Percentiles rank a stretch among this genome's conserved stretches.
Evolutionary conservation across 805 yeast species (phyloP).

Genomic region (Myxozyma sirexii): DNA sequence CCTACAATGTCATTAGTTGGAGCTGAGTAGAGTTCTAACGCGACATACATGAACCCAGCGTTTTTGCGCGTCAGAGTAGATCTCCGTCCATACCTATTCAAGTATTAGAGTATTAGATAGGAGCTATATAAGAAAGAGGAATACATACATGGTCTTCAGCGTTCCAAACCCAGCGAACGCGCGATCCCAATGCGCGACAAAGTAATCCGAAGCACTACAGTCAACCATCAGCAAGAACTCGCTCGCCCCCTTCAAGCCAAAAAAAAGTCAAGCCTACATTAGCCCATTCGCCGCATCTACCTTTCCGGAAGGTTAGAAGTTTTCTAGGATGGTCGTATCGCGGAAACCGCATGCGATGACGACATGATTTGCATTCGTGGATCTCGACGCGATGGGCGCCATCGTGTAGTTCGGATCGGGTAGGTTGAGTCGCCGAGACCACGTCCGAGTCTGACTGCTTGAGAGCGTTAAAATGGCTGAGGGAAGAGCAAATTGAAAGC

Average conservation of each 20-base stretch:
- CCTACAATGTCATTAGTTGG: constrained; percentile 6
- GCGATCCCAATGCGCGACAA: constrained; percentile 64
- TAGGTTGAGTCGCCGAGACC: constrained; percentile 50
- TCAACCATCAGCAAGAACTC: background rate
- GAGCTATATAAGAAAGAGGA: background rate
- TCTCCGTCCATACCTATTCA: constrained; percentile 81
- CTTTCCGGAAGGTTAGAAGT: constrained; percentile 62
- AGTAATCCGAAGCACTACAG: constrained; percentile 64
- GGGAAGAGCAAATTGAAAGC: background rate
- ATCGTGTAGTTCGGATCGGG: constrained; percentile 47
- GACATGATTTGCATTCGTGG: constrained; percentile 62
- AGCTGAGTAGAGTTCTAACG: background rate
- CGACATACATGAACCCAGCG: constrained; percentile 75
- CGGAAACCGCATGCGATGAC: constrained; percentile 59
- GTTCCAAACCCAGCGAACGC: constrained; percentile 80
- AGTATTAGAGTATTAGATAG: too few relatives aligned
- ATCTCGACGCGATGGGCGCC: constrained; percentile 67
- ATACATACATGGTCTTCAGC: constrained; percentile 78
- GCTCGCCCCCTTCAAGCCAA: too few relatives aligned
- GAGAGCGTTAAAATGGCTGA: background rate
- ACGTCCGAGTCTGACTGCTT: constrained; percentile 45
- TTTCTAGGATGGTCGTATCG: constrained; percentile 70
- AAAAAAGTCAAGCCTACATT: constrained; percentile 43
- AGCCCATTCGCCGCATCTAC: constrained; percentile 97
- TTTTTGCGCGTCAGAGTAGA: constrained; percentile 59